phyloP scores from a whole-genome alignment of 176 grass and related monocot species.

The Lolium rigidum region DNA sequence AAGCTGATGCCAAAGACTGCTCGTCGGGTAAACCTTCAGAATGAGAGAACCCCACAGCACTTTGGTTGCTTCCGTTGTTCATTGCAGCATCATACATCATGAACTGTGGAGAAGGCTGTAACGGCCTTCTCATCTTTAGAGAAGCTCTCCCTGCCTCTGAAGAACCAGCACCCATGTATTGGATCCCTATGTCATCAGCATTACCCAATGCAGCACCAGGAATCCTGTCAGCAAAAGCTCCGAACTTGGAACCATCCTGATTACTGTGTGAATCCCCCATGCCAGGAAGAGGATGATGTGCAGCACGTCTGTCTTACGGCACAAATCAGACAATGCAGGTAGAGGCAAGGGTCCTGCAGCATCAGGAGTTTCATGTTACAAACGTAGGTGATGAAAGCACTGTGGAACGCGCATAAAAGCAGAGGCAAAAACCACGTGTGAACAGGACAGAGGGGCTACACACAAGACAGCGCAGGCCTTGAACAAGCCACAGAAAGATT shows the following conservation, averaged over 20 bases:
- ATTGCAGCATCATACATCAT: slow-evolving; percentile 12
- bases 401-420: slow-evolving; percentile 29
- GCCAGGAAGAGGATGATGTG: slow-evolving; percentile 11
- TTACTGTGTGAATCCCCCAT: slow-evolving; percentile 44
- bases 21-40: slow-evolving; percentile 47
- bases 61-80: background rate
- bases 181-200: slow-evolving; percentile 22
- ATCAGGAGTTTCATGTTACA: slow-evolving; percentile 22
- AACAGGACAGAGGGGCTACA: slow-evolving; percentile 46
- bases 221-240: slow-evolving; percentile 32
- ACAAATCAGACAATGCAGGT: slow-evolving; percentile 52
- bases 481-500: slow-evolving; percentile 19
- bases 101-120: slow-evolving; percentile 18
- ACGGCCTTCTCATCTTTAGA: slow-evolving; percentile 11
- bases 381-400: slow-evolving; percentile 23
- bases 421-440: slow-evolving; percentile 32
- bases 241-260: slow-evolving; percentile 40
- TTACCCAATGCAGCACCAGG: slow-evolving; percentile 5
- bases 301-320: background rate
- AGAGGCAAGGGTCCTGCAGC: slow-evolving; percentile 38
- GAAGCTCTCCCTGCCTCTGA: slow-evolving; percentile 9
- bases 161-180: background rate
- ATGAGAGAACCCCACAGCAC: slow-evolving; percentile 20
- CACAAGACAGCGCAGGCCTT: slow-evolving; percentile 16
- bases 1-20: slow-evolving; percentile 50